A percentile compares a stretch with the other conserved stretches of the same genome.
phyloP scores from a whole-genome alignment of 129 eudicot genomes.

The Silybum marianum region DNA sequence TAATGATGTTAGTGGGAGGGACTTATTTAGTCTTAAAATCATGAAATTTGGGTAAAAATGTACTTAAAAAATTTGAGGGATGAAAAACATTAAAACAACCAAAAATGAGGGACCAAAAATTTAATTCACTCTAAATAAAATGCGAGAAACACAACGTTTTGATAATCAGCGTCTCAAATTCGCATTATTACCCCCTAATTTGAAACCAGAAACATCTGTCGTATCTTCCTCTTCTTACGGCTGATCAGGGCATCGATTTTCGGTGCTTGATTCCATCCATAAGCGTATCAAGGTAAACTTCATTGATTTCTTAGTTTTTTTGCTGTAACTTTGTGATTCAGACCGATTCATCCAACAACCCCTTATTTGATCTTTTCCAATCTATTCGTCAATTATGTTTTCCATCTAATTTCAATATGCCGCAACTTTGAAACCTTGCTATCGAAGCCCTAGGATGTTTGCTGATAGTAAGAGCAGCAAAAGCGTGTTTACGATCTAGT shows the following conservation, averaged over 20 bases:
- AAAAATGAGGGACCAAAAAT: too few species aligned
- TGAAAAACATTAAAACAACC: too few species aligned
- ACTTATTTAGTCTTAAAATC: too few species aligned
- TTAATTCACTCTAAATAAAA: too few species aligned
- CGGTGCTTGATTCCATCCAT: not conserved
- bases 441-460: not conserved
- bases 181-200: not conserved
- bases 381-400: not conserved
- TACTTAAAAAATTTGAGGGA: too few species aligned
- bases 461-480: not conserved
- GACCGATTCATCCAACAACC: not conserved
- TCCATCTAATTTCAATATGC: not conserved
- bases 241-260: not conserved
- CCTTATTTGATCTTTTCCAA: not conserved
- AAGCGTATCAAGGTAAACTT: constrained; percentile 2
- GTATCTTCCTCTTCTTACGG: not conserved
- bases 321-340: not conserved
- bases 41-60: too few species aligned
- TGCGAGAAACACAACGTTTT: too few species aligned
- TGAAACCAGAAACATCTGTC: not conserved
- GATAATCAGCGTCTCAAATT: too few species aligned
- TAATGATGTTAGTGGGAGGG: too few species aligned
- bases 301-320: not conserved
- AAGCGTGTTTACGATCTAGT: not conserved
- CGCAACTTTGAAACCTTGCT: not conserved